Evolutionary conservation across 2,329 filamentous ascomycete genomes (phyloP).

Genomic region (Clonostachys sp.): DNA sequence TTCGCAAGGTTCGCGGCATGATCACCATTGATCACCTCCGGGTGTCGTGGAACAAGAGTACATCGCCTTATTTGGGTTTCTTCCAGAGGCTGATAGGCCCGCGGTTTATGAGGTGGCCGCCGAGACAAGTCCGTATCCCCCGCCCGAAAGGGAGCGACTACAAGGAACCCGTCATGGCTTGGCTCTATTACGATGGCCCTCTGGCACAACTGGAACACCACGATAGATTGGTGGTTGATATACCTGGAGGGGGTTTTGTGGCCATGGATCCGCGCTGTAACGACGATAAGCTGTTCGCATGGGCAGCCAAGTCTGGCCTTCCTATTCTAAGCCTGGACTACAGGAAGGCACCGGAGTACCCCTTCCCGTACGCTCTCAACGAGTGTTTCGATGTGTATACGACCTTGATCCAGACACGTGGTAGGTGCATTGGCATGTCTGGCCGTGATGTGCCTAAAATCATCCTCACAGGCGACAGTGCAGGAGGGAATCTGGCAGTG

Average conservation of each 20-base stretch:
- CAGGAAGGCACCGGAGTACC: conserved; percentile 45
- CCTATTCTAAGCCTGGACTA: conserved; percentile 92
- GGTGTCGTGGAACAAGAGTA: conserved; percentile 93
- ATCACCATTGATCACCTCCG: conserved; percentile 88
- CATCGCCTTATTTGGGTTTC: conserved; percentile 76
- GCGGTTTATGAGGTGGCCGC: conserved; percentile 73
- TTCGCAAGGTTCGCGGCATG: conserved; percentile 80
- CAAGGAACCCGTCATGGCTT: conserved; percentile 74
- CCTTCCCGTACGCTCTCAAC: conserved; percentile 41
- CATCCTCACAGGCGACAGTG: conserved; percentile 42
- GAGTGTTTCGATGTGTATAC: conserved; percentile 44
- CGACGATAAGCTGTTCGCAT: conserved; percentile 89
- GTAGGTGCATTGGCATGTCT: conserved; percentile 38
- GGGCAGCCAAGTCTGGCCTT: conserved; percentile 85
- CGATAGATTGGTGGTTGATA: conserved; percentile 76
- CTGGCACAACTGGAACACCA: conserved; percentile 72
- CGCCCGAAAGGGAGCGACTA: conserved; percentile 78
- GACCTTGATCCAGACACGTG: conserved; percentile 27
- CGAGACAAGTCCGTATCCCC: conserved; percentile 78
- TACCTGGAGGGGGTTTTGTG: conserved; percentile 92
- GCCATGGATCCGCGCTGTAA: conserved; percentile 94
- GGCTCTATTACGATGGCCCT: conserved; percentile 93
- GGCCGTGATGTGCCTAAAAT: conserved; percentile 29
- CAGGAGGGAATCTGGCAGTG: conserved; percentile 46
- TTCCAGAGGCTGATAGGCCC: conserved; percentile 72